These are phyloP conservation scores for Picochlorum costavermella DNA, from an alignment of 139 green algal species.

Conservation along the genomic window DNA sequence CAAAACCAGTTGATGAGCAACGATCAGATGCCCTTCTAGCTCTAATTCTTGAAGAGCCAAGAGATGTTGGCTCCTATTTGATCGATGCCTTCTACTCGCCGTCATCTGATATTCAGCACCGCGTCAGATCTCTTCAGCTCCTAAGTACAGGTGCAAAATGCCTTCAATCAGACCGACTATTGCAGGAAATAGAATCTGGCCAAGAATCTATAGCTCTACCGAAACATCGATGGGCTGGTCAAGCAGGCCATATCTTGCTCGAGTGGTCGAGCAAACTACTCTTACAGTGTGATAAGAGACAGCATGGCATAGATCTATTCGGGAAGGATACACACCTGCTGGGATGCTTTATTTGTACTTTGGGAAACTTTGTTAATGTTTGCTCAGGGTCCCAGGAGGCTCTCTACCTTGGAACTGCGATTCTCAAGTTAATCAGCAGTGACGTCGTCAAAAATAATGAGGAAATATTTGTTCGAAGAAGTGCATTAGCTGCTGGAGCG, in stretches of 20 bases:
- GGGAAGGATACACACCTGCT: slow-evolving; percentile 59
- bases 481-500: slow-evolving; percentile 44
- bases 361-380: slow-evolving; percentile 43
- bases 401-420: slow-evolving; percentile 36
- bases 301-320: slow-evolving; percentile 76
- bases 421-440: slow-evolving; percentile 58
- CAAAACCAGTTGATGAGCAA: slow-evolving; percentile 10
- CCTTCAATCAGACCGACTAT: slow-evolving; percentile 3
- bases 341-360: slow-evolving; percentile 54
- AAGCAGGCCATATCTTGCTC: slow-evolving; percentile 35
- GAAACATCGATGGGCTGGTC: slow-evolving; percentile 33
- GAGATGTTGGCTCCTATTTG: slow-evolving; percentile 38
- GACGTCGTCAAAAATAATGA: slow-evolving; percentile 43
- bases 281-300: slow-evolving; percentile 18
- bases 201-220: slow-evolving; percentile 6
- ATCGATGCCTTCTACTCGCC: slow-evolving; percentile 58
- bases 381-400: slow-evolving; percentile 21
- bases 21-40: slow-evolving; percentile 40
- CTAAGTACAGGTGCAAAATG: slow-evolving; percentile 17
- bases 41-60: slow-evolving; percentile 34
- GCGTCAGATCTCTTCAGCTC: slow-evolving; percentile 55
- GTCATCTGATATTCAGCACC: slow-evolving; percentile 55
- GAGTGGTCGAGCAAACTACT: slow-evolving; percentile 59
- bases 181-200: slow-evolving; percentile 10
- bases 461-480: slow-evolving; percentile 58